Percentiles rank a stretch among this genome's conserved stretches.
Conservation (phyloP, 2,329 filamentous ascomycete species). For the Lachnellula hyalina region DNA sequence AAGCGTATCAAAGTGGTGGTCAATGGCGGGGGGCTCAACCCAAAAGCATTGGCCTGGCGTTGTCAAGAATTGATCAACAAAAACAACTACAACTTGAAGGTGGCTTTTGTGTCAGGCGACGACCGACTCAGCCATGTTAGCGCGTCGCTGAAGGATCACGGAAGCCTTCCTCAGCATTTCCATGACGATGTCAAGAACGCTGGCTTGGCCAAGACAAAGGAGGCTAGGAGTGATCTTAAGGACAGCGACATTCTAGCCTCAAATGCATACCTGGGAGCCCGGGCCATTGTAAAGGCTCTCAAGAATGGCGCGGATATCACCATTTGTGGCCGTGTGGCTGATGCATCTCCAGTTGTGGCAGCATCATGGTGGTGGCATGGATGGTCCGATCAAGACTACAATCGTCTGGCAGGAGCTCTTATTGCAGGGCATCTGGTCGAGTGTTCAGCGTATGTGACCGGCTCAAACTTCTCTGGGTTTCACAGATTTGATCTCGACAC, state of each 20-base stretch:
- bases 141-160: background rate
- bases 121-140: background rate
- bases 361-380: slow-evolving; percentile 32
- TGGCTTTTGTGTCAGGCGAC: slow-evolving; percentile 1
- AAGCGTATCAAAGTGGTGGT: slow-evolving; percentile 4
- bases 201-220: too few relatives aligned
- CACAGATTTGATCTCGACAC: slow-evolving; percentile 28
- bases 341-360: slow-evolving; percentile 38
- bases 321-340: slow-evolving; percentile 39
- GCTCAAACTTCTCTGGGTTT: slow-evolving; percentile 20
- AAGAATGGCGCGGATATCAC: slow-evolving; percentile 39
- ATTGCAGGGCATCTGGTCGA: slow-evolving; percentile 30
- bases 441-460: slow-evolving; percentile 22
- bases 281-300: slow-evolving; percentile 34
- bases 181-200: too few relatives aligned
- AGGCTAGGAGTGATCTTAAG: background rate
- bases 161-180: background rate
- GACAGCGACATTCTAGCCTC: background rate
- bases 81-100: background rate
- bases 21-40: slow-evolving; percentile 5
- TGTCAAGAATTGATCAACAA: background rate
- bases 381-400: slow-evolving; percentile 32
- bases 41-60: background rate
- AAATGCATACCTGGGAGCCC: slow-evolving; percentile 41
- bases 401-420: slow-evolving; percentile 34